Percentiles rank a stretch among this genome's conserved stretches.
These are phyloP conservation scores for Aureobasidium sp. DNA, from an alignment of 2,329 filamentous ascomycete species.

Conservation along the genomic window DNA sequence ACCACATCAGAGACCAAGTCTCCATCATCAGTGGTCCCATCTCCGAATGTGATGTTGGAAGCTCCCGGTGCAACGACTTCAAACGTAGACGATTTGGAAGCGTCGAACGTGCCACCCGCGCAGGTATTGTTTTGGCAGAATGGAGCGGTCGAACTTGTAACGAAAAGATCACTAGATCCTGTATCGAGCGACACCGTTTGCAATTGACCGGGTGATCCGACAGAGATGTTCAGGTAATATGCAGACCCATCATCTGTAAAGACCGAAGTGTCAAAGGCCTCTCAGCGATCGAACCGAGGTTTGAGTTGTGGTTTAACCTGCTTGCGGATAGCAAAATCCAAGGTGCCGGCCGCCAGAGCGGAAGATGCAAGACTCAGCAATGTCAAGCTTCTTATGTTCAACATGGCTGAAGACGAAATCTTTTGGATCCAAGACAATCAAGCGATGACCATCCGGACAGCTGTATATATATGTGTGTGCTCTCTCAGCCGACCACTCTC, in stretches of 20 bases:
- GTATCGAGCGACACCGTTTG: slow-evolving; percentile 28
- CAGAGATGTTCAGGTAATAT: slow-evolving; percentile 19
- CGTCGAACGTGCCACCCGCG: slow-evolving; percentile 25
- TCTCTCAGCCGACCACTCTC: not conserved
- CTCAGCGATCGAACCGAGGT: not conserved
- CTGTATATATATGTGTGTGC: not conserved
- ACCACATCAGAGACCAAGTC: slow-evolving; percentile 25
- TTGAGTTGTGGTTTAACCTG: not conserved
- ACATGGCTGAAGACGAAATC: not conserved
- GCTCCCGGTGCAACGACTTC: slow-evolving; percentile 20
- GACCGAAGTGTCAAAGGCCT: not conserved
- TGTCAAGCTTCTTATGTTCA: not conserved
- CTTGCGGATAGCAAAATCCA: not conserved
- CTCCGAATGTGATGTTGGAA: slow-evolving; percentile 26
- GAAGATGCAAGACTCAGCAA: not conserved
- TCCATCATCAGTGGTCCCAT: slow-evolving; percentile 23
- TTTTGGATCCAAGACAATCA: not conserved
- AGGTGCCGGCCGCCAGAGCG: not conserved
- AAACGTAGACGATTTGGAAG: slow-evolving; percentile 22
- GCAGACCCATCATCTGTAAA: not conserved
- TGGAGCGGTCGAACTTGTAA: slow-evolving; percentile 22
- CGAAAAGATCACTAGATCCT: slow-evolving; percentile 28
- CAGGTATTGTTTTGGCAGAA: slow-evolving; percentile 22
- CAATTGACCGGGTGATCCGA: slow-evolving; percentile 26
- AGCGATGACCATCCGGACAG: not conserved